Evolutionary conservation across 495 filamentous ascomycete species (phyloP).

Genomic region (Corynascus novoguineensis): DNA sequence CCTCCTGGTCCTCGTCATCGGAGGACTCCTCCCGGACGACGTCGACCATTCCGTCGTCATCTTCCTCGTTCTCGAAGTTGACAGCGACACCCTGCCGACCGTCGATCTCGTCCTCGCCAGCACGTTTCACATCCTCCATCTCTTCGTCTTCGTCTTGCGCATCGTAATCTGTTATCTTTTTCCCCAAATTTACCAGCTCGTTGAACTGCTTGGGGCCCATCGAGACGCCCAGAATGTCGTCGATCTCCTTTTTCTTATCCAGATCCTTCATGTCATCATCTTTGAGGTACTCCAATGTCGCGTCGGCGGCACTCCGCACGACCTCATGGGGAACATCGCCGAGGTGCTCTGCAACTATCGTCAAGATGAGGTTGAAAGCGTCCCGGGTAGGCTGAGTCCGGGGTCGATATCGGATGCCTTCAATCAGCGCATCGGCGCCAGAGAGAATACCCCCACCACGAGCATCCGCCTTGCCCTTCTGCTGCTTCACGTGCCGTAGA

Average conservation of each 20-base stretch:
- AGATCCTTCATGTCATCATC: constrained; percentile 95
- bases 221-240: constrained; percentile 78
- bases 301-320: constrained; percentile 92
- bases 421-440: constrained; percentile 77
- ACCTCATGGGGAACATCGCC: constrained; percentile 91
- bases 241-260: constrained; percentile 96
- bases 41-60: constrained; percentile 71
- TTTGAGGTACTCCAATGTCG: constrained; percentile 83
- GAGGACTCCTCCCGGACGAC: constrained; percentile 83
- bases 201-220: constrained; percentile 92
- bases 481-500: constrained; percentile 78
- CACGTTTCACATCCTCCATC: constrained; percentile 63
- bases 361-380: constrained; percentile 93
- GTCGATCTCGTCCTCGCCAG: constrained; percentile 78
- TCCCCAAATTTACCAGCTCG: constrained; percentile 90
- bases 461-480: constrained; percentile 75
- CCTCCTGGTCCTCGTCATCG: constrained; percentile 62
- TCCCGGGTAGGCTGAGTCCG: constrained; percentile 87
- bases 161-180: constrained; percentile 99
- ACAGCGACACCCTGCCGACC: constrained; percentile 95
- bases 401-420: constrained; percentile 78
- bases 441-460: constrained; percentile 78
- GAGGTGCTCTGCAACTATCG: constrained; percentile 78
- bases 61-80: constrained; percentile 91
- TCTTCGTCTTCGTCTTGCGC: constrained; percentile 94